Evolutionary conservation across 1,284 basidiomycete species (phyloP).

Genomic region (Leccinum fuscescens): DNA sequence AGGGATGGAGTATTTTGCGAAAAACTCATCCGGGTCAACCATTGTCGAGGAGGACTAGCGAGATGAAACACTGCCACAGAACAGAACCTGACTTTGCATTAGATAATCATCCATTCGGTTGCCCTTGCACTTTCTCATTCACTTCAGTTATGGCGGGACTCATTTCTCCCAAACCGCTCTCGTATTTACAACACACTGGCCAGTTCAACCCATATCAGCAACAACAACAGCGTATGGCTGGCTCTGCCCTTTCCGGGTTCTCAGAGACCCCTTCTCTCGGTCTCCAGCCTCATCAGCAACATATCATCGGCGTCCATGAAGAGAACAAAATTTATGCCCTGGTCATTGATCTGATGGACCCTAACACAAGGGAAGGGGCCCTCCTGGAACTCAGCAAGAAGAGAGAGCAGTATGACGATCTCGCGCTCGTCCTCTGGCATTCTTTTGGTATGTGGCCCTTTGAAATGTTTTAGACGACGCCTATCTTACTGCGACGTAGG

Average conservation of each 20-base stretch:
- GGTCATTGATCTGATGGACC: constrained; percentile 81
- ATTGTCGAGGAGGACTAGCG: no score
- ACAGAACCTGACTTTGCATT: constrained; percentile 9
- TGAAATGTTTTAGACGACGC: constrained; percentile 1
- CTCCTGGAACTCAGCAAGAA: constrained; percentile 98
- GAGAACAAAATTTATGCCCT: constrained; percentile 81
- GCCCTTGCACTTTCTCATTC: constrained; percentile 8
- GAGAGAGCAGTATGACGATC: constrained; percentile 97
- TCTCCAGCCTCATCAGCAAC: constrained; percentile 51
- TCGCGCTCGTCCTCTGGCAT: constrained; percentile 97
- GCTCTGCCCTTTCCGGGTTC: constrained; percentile 37
- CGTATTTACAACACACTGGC: constrained; percentile 54
- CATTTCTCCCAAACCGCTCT: constrained; percentile 61
- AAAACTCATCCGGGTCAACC: background rate
- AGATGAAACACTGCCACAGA: no score
- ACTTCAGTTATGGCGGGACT: constrained; percentile 51
- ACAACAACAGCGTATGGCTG: constrained; percentile 30
- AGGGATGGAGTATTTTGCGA: background rate
- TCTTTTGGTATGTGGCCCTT: constrained; percentile 79
- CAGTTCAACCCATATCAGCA: constrained; percentile 53
- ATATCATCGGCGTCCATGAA: constrained; percentile 47
- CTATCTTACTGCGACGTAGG: constrained; percentile 46
- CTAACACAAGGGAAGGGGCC: constrained; percentile 79
- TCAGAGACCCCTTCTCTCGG: constrained; percentile 51
- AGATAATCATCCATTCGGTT: constrained; percentile 21